phyloP scores from a whole-genome alignment of 176 grass and related monocot genomes.

The Triticum urartu region DNA sequence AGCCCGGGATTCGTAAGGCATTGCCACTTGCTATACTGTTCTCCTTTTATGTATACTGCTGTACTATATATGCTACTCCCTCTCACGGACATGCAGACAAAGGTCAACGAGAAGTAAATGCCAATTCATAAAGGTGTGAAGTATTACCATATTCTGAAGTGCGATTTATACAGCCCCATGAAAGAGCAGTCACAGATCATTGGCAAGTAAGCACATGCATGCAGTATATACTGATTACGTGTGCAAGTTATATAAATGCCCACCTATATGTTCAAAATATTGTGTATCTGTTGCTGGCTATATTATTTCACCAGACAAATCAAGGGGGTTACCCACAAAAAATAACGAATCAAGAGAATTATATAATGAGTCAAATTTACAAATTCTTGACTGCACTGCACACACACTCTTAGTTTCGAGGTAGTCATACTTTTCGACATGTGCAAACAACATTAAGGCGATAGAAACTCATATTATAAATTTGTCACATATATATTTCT shows the following conservation, averaged over 20 bases:
- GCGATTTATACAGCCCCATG: neutral
- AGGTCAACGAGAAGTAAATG: neutral
- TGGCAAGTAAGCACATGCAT: neutral
- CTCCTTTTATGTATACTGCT: neutral
- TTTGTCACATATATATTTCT: neutral
- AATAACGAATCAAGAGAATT: neutral
- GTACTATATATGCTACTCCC: neutral
- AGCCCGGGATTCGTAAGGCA: neutral
- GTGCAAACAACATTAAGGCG: neutral
- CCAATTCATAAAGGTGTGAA: neutral
- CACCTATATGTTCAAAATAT: neutral
- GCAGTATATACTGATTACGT: neutral
- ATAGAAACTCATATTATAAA: neutral
- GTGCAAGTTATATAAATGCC: neutral
- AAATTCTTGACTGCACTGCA: neutral
- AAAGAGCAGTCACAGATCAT: neutral
- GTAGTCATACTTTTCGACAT: neutral
- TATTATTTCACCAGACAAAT: neutral
- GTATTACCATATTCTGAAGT: neutral
- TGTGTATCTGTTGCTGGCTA: too few species aligned
- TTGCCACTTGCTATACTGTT: neutral
- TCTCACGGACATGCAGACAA: neutral
- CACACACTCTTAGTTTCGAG: too few species aligned
- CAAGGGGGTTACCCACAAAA: neutral
- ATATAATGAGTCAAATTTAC: neutral